A percentile compares a stretch with the other conserved stretches of the same genome.
Evolutionary conservation across 495 filamentous ascomycete species (phyloP).

Genomic region (Penicillium antarcticum): DNA sequence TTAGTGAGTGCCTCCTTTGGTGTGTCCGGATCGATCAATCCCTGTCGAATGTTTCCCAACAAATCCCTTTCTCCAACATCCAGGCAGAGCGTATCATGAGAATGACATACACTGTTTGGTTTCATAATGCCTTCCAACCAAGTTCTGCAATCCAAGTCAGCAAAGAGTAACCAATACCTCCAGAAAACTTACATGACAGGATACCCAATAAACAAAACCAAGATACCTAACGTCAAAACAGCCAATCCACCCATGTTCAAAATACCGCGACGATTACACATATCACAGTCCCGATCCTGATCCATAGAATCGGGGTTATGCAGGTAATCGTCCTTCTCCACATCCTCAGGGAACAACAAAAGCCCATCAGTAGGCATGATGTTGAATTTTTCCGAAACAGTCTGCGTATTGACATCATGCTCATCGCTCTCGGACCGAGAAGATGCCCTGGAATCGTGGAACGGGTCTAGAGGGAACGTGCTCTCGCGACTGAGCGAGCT

Average conservation of each 20-base stretch:
- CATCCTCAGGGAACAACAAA: constrained; percentile 70
- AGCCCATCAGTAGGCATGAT: constrained; percentile 70
- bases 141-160: constrained; percentile 42
- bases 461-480: constrained; percentile 34
- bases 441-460: constrained; percentile 56
- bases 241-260: constrained; percentile 64
- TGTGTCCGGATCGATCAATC: constrained; percentile 71
- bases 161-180: background rate
- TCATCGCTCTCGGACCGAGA: constrained; percentile 66
- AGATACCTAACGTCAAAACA: constrained; percentile 59
- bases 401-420: constrained; percentile 69
- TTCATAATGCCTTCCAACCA: constrained; percentile 45
- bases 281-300: constrained; percentile 62
- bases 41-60: constrained; percentile 56
- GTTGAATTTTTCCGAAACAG: constrained; percentile 75
- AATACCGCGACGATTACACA: constrained; percentile 64
- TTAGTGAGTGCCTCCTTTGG: constrained; percentile 57
- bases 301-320: constrained; percentile 71
- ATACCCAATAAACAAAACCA: constrained; percentile 70
- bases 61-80: constrained; percentile 53
- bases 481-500: constrained; percentile 51
- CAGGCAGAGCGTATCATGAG: constrained; percentile 53
- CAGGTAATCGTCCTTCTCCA: constrained; percentile 74
- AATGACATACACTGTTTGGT: constrained; percentile 30
- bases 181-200: constrained; percentile 60